Evolutionary conservation across 2,329 filamentous ascomycete species (phyloP), one percentile per base, ranked within the genome.

Genomic region (Fusarium sp.): DNA sequence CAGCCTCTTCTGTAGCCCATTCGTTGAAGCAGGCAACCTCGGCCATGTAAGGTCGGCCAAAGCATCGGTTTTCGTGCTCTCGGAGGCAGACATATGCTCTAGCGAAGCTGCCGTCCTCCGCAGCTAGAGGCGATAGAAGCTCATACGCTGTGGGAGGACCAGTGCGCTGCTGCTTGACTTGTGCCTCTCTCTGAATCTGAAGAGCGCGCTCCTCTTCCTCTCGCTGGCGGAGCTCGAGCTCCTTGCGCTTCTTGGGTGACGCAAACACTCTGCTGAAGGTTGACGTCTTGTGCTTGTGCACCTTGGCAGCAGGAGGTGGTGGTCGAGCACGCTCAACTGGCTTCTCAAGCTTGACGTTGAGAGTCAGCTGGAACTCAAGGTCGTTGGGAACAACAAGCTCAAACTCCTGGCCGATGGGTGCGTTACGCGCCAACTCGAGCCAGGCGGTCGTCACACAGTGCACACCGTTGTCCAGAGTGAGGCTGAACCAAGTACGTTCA

Each of bases 11-110:
- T 3, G 92, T 90, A 0, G 96, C 96, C 96, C 96, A 99, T 82
- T 99, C 96, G 76, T 99, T 99, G 86, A 98, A 99, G 81, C 93
- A 96, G 16, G 93, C 92, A 61, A 98, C 89, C 73, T 98, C 94
- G 14, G 94, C 93, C 67, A 90, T 90, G 75, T 95, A 91, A 8
- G 93, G 93, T 16, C 96, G 90, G 34, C 96, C 96, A 75, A 92
- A 99, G 76, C 94, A 96, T 68, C 90, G 87, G 58, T 88, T 84
- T 80, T 99, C 96, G 76, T 97, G 93, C 77, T 97, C 94, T 79
- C 95, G 96, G 56, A 99, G 86, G 74, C 93, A 95, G 16, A 99
- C 91, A 73, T 99, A 99, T 4, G 96, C 91, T 59, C 96, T 91
- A 20, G 91, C 96, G 79, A 99, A 99, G 76, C 93, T 97, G 55